A percentile compares a stretch with the other conserved stretches of the same genome.
Evolutionary conservation across 306 rosid species (phyloP).

Genomic region (Lathyrus sativus): DNA sequence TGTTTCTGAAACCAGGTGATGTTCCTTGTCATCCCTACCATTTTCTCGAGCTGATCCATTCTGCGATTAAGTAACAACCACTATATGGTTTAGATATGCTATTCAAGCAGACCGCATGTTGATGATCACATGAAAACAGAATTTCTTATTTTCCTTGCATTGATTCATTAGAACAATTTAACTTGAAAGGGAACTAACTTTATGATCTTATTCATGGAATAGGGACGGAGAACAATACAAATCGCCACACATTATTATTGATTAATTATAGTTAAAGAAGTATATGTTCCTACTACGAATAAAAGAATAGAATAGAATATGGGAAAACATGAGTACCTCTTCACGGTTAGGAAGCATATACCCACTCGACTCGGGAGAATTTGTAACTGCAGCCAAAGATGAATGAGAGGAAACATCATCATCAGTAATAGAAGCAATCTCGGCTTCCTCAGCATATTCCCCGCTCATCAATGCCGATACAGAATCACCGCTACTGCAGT

Average conservation of each 20-base stretch:
- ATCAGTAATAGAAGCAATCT: constrained; percentile 70
- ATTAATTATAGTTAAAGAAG: constrained; percentile 2
- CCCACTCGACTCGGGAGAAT: constrained; percentile 45
- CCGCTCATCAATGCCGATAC: constrained; percentile 64
- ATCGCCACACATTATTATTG: constrained; percentile 6
- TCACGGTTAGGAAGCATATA: constrained; percentile 45
- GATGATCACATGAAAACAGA: constrained; percentile 10
- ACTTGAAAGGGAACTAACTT: constrained; percentile 13
- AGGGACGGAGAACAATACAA: neutral
- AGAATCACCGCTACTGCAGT: constrained; percentile 55
- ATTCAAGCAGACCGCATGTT: constrained; percentile 14
- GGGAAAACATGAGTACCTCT: constrained; percentile 57
- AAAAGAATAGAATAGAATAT: constrained; percentile 5
- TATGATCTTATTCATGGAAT: constrained; percentile 16
- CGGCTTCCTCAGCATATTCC: constrained; percentile 81
- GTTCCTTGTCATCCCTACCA: constrained; percentile 47
- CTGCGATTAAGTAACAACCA: constrained; percentile 55
- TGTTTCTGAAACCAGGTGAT: constrained; percentile 44
- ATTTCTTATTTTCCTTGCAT: constrained; percentile 23
- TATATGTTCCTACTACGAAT: constrained; percentile 11
- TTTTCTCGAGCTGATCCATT: constrained; percentile 42
- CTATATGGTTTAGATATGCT: constrained; percentile 28
- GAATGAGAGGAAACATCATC: constrained; percentile 95
- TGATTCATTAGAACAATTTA: constrained; percentile 25
- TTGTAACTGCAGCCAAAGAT: constrained; percentile 53